These are phyloP conservation scores for Trypethelium eluteriae DNA, from an alignment of 495 filamentous ascomycete species.

Conservation along the genomic window DNA sequence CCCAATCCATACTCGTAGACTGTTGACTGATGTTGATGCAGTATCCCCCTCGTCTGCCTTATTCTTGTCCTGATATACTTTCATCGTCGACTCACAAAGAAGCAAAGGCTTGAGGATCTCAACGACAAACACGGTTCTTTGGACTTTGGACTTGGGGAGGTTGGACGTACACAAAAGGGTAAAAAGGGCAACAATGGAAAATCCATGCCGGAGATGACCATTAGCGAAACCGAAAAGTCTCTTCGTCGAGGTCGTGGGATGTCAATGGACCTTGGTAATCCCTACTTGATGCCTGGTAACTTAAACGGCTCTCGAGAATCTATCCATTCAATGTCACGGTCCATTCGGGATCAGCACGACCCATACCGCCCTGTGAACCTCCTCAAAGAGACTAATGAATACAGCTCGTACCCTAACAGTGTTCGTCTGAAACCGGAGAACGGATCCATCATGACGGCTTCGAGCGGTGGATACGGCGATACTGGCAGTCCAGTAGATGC, in stretches of 20 bases:
- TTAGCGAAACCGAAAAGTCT: constrained; percentile 41
- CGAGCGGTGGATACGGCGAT: constrained; percentile 43
- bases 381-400: constrained; percentile 46
- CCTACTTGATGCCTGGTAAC: constrained; percentile 82
- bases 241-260: constrained; percentile 58
- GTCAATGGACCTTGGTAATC: constrained; percentile 76
- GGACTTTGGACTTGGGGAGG: constrained; percentile 75
- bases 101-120: constrained; percentile 67
- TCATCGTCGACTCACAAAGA: constrained; percentile 67
- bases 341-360: constrained; percentile 62
- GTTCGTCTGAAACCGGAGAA: constrained; percentile 46
- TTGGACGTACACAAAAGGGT: constrained; percentile 37
- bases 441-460: constrained; percentile 57
- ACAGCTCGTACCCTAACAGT: constrained; percentile 9
- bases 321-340: constrained; percentile 71
- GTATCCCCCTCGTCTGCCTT: constrained; percentile 67
- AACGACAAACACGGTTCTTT: constrained; percentile 86
- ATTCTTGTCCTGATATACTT: constrained; percentile 63
- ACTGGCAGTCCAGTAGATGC: constrained; percentile 1
- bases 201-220: constrained; percentile 36
- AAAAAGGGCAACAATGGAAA: constrained; percentile 47
- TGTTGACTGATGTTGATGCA: constrained; percentile 34
- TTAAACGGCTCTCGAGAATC: constrained; percentile 75
- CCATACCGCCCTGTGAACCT: constrained; percentile 72
- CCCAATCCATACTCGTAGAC: constrained; percentile 21